Evolutionary conservation across 1,284 basidiomycete genomes (phyloP).

Genomic region (Ustilago trichophora): DNA sequence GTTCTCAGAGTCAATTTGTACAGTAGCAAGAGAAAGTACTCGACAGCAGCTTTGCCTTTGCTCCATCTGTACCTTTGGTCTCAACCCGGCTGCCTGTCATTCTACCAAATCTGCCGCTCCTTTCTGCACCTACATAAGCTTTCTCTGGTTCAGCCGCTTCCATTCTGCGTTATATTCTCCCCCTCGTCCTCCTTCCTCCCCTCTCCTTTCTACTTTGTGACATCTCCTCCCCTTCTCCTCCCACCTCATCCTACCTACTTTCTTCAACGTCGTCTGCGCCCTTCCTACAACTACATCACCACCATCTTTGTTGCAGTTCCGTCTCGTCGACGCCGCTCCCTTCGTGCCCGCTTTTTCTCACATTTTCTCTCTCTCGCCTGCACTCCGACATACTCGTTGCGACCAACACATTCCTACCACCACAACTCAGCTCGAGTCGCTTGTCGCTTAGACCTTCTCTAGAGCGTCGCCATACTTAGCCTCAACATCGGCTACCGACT

Average conservation of each 20-base stretch:
- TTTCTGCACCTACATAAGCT: constrained; percentile 1
- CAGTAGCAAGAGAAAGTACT: neutral
- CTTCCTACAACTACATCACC: neutral
- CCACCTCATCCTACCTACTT: neutral
- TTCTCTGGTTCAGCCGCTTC: neutral
- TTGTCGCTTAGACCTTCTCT: no score
- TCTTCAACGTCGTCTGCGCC: neutral
- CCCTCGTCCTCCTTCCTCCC: neutral
- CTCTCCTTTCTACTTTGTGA: neutral
- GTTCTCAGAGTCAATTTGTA: neutral
- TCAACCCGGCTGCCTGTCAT: neutral
- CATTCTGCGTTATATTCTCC: neutral
- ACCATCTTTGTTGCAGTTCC: neutral
- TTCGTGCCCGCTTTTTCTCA: neutral
- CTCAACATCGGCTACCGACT: neutral
- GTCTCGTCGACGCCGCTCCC: no score
- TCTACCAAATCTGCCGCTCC: neutral
- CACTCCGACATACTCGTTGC: no score
- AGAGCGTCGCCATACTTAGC: no score
- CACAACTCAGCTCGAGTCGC: no score
- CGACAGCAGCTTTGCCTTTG: neutral
- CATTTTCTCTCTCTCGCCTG: no score
- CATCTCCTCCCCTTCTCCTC: neutral
- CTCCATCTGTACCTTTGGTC: neutral
- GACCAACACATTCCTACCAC: no score